Evolutionary conservation across 2,329 filamentous ascomycete species (phyloP), one percentile per base, ranked within the genome.

Genomic region (Sporothrix humicola): DNA sequence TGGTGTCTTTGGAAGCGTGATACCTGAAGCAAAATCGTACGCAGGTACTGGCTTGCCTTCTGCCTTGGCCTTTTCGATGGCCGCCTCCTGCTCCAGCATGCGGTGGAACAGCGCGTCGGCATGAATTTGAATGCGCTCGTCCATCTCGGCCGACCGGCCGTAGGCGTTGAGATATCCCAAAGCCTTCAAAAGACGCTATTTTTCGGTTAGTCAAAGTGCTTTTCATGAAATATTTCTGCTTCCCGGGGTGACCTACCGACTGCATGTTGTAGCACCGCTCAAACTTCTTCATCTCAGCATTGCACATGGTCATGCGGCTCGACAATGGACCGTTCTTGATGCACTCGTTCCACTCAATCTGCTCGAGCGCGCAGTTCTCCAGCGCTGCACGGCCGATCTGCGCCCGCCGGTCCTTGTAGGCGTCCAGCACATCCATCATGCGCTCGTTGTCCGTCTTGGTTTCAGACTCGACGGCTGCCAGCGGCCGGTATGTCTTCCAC

Each of bases 121-220:
- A 81, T 98, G 95, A 91, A 98, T 93, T 82, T 98, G 96, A 75
- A 99, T 94, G 77, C 92, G 89, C 81, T 98, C 95, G 78, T 97
- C 93, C 70, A 93, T 87, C 44, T 90, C 87, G 0, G 87, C 83
- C 9, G 91, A 84, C 26, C 90, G 88, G 61, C 92, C 88, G 75
- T 89, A 85, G 37, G 89, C 89, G 8, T 89, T 88, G 48, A 97
- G 87, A 80, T 98, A 98, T 4, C 96, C 96, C 20, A 99, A 84
- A 0, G 95, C 94, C 82, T 95, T 94, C 42, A 99, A 84, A 78
- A 99, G 95, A 81, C 95, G 92, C 88, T 94, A 76, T 23, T 20
- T 52, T 3, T 56, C 31, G 31, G 23, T 66, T n/a, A 71, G 50
- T 44, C 46, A 17, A 6, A 37, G 31, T 37, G 31, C 31, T 37